Evolutionary conservation across 2,329 filamentous ascomycete genomes (phyloP).

Genomic region (Colletotrichum graminicola): DNA sequence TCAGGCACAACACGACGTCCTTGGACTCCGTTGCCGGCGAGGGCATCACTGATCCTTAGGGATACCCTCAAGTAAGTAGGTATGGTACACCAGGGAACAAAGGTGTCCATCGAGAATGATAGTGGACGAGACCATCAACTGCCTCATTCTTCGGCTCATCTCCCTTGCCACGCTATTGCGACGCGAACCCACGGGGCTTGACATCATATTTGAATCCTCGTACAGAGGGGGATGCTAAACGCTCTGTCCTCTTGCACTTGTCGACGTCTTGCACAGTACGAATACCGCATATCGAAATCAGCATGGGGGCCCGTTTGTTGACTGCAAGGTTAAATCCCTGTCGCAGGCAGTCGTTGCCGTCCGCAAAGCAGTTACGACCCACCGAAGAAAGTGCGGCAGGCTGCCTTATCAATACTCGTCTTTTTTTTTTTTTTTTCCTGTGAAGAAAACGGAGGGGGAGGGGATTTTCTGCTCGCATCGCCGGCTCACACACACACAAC

Average conservation of each 20-base stretch:
- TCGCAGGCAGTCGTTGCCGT: not conserved
- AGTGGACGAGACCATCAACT: not conserved
- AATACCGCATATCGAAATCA: not conserved
- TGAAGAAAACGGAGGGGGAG: too few species aligned
- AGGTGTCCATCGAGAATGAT: not conserved
- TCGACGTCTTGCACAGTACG: not conserved
- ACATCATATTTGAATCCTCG: not conserved
- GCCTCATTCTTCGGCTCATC: not conserved
- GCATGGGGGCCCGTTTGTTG: not conserved
- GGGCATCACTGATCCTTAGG: constrained; percentile 2
- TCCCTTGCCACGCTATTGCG: not conserved
- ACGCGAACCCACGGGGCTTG: constrained; percentile 1
- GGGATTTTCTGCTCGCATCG: not conserved
- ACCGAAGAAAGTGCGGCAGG: constrained; percentile 29
- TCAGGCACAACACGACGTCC: not conserved
- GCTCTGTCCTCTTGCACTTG: not conserved
- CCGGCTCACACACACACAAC: not conserved
- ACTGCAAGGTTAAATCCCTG: not conserved
- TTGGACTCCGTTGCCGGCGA: not conserved
- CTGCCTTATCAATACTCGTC: not conserved
- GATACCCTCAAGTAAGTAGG: not conserved
- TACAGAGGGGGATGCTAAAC: not conserved
- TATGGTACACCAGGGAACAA: not conserved
- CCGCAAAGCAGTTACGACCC: constrained; percentile 15
- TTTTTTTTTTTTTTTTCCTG: too few species aligned